phyloP scores from a whole-genome alignment of 2,329 filamentous ascomycete species.

The Ascochyta rabiei region DNA sequence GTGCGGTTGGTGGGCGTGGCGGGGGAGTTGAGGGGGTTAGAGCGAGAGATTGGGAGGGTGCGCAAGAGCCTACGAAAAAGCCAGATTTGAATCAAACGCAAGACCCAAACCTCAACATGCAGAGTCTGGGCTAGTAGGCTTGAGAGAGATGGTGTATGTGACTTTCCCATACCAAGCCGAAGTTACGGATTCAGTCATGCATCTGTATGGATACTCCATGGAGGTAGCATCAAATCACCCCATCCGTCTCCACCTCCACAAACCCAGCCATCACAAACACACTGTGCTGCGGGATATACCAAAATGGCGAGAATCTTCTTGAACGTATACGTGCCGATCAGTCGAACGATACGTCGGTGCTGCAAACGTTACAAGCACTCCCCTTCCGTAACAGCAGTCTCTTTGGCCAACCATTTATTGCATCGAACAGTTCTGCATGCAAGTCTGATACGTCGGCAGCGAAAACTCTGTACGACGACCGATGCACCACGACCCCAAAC shows the following conservation, averaged over 20 bases:
- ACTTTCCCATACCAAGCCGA: too few relatives aligned
- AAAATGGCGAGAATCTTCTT: neutral
- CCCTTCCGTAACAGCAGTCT: constrained; percentile 20
- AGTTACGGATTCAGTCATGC: too few relatives aligned
- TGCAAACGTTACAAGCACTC: constrained; percentile 20
- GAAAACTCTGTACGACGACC: constrained; percentile 25
- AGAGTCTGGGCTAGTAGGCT: too few relatives aligned
- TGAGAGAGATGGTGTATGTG: too few relatives aligned
- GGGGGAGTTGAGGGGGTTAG: constrained; percentile 66
- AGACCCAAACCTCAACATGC: too few relatives aligned
- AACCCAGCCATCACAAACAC: too few relatives aligned
- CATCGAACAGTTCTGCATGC: constrained; percentile 23
- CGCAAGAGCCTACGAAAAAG: constrained; percentile 54
- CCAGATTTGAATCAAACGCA: too few relatives aligned
- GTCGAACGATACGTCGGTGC: constrained; percentile 23
- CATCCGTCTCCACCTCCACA: too few relatives aligned
- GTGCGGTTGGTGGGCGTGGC: constrained; percentile 64
- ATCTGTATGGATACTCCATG: too few relatives aligned
- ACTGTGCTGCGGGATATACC: neutral
- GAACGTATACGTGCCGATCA: constrained; percentile 25
- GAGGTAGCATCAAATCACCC: too few relatives aligned
- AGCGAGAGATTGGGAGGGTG: constrained; percentile 69
- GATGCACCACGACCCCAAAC: constrained; percentile 9
- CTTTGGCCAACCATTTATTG: neutral
- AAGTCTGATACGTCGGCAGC: constrained; percentile 21